Conservation (phyloP, 2,329 filamentous ascomycete genomes). For the Fusarium citri region DNA sequence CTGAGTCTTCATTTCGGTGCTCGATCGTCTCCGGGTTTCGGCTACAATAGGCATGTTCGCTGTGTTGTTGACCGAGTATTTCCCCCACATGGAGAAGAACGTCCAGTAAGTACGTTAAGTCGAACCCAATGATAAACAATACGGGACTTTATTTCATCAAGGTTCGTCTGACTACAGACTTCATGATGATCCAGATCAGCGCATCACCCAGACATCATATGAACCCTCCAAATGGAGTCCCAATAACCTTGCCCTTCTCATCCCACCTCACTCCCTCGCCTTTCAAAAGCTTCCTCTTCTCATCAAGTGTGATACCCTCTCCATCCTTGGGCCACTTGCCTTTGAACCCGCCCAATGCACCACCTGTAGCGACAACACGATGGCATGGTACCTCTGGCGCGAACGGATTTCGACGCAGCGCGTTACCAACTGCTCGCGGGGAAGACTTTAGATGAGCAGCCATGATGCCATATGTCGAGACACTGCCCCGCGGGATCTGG, state of each 20-base stretch:
- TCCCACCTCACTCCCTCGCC: conserved; percentile 75
- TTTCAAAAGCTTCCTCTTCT: conserved; percentile 71
- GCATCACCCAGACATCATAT: conserved; percentile 5
- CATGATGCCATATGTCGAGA: conserved; percentile 82
- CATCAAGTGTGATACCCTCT: conserved; percentile 70
- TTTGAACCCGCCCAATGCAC: conserved; percentile 78
- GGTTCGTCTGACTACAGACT: background rate
- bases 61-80: conserved; percentile 29
- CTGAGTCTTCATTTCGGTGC: background rate
- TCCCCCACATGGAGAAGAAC: conserved; percentile 29
- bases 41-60: conserved; percentile 31
- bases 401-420: conserved; percentile 82
- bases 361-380: conserved; percentile 79
- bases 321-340: conserved; percentile 72
- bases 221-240: conserved; percentile 59
- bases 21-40: conserved; percentile 35
- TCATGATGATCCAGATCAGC: background rate
- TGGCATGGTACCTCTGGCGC: conserved; percentile 86
- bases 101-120: conserved; percentile 20
- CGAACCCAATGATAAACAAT: background rate
- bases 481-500: conserved; percentile 79
- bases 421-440: conserved; percentile 81
- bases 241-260: conserved; percentile 68
- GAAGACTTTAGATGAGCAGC: conserved; percentile 76
- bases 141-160: conserved; percentile 2